A percentile compares a stretch with the other conserved stretches of the same genome.
These are phyloP conservation scores for Tylopilus intermedius DNA, from an alignment of 768 basidiomycete genomes.

Conservation along the genomic window DNA sequence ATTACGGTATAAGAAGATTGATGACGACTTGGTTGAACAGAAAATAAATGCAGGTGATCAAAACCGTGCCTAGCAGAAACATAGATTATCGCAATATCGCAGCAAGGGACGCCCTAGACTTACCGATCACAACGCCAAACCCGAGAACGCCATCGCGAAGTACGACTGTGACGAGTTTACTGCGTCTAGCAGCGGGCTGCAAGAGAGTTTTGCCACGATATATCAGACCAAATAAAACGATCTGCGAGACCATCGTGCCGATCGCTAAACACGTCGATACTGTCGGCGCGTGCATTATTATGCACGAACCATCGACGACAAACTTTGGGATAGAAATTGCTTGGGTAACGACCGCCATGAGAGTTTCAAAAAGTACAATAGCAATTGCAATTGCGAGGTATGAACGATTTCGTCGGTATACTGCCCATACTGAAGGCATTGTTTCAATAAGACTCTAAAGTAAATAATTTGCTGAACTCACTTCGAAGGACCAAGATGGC, in stretches of 20 bases:
- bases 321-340: background rate
- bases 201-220: conserved; percentile 13
- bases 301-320: conserved; percentile 11
- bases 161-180: conserved; percentile 11
- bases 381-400: background rate
- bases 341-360: background rate
- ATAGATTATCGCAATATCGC: background rate
- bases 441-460: background rate
- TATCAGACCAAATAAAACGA: conserved; percentile 12
- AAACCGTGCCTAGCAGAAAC: conserved; percentile 1
- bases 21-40: background rate
- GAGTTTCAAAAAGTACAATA: conserved; percentile 6
- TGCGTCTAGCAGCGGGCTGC: conserved; percentile 9
- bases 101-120: background rate
- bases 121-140: conserved; percentile 6
- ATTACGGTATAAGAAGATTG: conserved; percentile 20
- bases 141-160: conserved; percentile 16
- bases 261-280: background rate
- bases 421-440: conserved; percentile 9
- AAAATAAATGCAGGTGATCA: background rate
- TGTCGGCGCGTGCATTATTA: background rate
- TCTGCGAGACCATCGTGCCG: conserved; percentile 9
- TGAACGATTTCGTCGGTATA: conserved; percentile 6
- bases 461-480: conserved; percentile 3
- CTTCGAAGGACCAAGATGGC: conserved; percentile 17